Evolutionary conservation across 192 early-diverging fungal species (phyloP).

Genomic region (Thamnidium elegans): DNA sequence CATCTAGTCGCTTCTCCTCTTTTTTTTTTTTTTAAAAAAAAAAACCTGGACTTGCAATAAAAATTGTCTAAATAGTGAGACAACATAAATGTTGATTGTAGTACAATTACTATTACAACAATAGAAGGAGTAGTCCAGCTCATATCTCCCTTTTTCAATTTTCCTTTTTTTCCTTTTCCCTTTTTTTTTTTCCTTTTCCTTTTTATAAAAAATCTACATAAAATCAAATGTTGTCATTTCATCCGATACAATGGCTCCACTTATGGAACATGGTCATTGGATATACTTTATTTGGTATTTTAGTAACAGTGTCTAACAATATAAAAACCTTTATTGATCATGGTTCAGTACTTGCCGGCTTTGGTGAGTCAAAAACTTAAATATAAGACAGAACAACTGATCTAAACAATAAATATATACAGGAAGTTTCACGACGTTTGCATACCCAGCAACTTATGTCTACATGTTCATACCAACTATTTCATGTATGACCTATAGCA

Average conservation of each 20-base stretch:
- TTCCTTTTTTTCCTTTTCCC: not conserved
- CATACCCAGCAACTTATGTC: slow-evolving; percentile 25
- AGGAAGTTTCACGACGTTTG: slow-evolving; percentile 21
- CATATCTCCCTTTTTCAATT: not conserved
- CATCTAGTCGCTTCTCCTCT: too few relatives aligned
- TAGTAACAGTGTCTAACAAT: slow-evolving; percentile 8
- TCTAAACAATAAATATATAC: not conserved
- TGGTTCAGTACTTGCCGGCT: slow-evolving; percentile 13
- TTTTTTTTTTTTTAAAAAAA: too few relatives aligned
- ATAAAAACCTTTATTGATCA: slow-evolving; percentile 11
- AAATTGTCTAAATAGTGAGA: too few relatives aligned
- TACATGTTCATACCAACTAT: slow-evolving; percentile 27
- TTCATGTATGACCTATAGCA: slow-evolving; percentile 5
- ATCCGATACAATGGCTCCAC: slow-evolving; percentile 20
- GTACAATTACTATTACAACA: too few relatives aligned
- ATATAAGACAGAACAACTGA: not conserved
- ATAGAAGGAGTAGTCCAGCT: too few relatives aligned
- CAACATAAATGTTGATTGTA: too few relatives aligned
- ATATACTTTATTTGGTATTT: not conserved
- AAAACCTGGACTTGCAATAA: too few relatives aligned
- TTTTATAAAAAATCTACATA: not conserved
- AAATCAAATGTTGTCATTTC: not conserved
- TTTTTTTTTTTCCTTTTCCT: not conserved
- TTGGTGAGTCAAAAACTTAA: slow-evolving; percentile 21
- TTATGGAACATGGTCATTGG: slow-evolving; percentile 9